These are phyloP conservation scores for Aureoboletus auriporus DNA, from an alignment of 768 basidiomycete genomes.

Conservation along the genomic window DNA sequence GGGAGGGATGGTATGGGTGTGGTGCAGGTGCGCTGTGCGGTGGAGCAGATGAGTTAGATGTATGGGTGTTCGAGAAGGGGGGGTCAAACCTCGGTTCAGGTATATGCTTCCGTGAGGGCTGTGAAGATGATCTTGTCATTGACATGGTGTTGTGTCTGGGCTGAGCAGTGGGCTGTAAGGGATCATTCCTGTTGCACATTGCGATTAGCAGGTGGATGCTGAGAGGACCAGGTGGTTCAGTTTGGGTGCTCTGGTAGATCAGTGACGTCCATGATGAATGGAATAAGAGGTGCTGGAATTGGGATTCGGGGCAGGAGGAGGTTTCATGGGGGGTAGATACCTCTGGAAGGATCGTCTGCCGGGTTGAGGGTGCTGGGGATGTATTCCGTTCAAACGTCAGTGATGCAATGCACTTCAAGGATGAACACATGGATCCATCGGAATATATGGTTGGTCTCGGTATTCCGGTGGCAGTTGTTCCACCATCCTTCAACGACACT, in stretches of 20 bases:
- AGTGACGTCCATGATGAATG: neutral
- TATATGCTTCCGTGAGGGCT: too few species aligned
- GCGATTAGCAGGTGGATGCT: too few species aligned
- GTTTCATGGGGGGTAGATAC: neutral
- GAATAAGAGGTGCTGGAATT: neutral
- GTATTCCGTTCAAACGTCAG: neutral
- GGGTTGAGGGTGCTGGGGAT: neutral
- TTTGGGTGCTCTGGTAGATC: neutral
- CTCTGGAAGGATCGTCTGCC: neutral
- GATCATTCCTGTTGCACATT: too few species aligned
- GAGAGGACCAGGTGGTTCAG: too few species aligned
- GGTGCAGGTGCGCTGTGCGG: too few species aligned
- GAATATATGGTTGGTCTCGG: neutral
- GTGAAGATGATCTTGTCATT: too few species aligned
- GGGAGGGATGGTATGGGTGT: too few species aligned
- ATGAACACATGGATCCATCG: neutral
- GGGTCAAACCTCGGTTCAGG: too few species aligned
- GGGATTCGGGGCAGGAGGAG: neutral
- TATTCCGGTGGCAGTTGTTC: neutral
- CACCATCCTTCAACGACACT: constrained; percentile 2
- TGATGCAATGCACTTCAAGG: neutral
- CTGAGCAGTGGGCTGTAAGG: too few species aligned
- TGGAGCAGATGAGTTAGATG: too few species aligned
- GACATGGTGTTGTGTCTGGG: too few species aligned
- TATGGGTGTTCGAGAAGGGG: too few species aligned